A percentile compares a stretch with the other conserved stretches of the same genome.
These are phyloP conservation scores for Pyrrhoderma lamaoense DNA, from an alignment of 1,284 basidiomycete genomes.

Conservation along the genomic window DNA sequence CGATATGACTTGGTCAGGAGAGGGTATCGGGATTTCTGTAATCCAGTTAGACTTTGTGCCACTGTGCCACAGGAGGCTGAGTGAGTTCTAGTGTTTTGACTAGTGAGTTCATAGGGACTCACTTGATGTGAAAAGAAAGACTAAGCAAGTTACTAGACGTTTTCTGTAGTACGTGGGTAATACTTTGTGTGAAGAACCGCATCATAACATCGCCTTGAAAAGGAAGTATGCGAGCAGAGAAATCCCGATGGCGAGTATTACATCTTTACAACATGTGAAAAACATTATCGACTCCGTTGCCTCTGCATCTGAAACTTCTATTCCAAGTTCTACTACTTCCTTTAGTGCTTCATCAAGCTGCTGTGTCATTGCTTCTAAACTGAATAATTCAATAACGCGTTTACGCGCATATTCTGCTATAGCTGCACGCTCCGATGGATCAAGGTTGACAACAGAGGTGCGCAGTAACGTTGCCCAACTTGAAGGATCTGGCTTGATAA, in stretches of 20 bases:
- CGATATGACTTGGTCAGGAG: too few species aligned
- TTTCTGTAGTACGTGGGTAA: too few species aligned
- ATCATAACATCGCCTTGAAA: conserved; percentile 3
- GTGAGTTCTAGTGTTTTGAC: too few species aligned
- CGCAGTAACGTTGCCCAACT: conserved; percentile 65
- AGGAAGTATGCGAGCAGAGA: conserved; percentile 13
- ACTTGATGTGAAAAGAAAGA: too few species aligned
- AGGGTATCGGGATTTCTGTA: too few species aligned
- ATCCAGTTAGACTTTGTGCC: too few species aligned
- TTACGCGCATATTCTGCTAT: conserved; percentile 49
- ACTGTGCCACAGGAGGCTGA: too few species aligned
- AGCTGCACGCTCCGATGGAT: conserved; percentile 35
- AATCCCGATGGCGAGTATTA: conserved; percentile 8
- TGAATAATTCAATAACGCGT: conserved; percentile 54
- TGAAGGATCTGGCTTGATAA: conserved; percentile 52
- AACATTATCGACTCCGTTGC: conserved; percentile 19
- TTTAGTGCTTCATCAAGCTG: conserved; percentile 57
- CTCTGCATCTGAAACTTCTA: conserved; percentile 33
- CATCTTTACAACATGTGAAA: neutral
- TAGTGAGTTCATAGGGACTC: too few species aligned
- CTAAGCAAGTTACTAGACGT: too few species aligned
- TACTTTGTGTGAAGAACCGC: too few species aligned
- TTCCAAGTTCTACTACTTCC: conserved; percentile 32
- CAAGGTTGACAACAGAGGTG: conserved; percentile 51
- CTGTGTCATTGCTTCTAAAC: conserved; percentile 58